Percentiles rank a stretch among this genome's conserved stretches.
Conservation (phyloP, 2,329 filamentous ascomycete species). For the Claviceps capensis region DNA sequence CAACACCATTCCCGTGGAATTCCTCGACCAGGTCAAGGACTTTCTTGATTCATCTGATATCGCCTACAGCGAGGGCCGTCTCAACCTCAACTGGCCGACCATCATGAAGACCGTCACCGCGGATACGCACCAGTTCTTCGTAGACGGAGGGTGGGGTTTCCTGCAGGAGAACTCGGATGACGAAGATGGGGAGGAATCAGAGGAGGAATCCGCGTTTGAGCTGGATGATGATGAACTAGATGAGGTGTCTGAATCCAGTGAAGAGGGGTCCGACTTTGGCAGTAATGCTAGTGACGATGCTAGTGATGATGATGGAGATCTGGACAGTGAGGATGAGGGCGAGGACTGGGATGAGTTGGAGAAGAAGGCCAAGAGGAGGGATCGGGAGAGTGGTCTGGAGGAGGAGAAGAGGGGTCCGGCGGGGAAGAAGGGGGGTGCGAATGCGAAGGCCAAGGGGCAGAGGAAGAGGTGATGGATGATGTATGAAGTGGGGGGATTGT, state of each 20-base stretch:
- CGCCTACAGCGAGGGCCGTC: constrained; percentile 80
- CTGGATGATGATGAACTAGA: constrained; percentile 78
- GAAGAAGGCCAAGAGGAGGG: constrained; percentile 77
- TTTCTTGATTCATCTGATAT: constrained; percentile 96
- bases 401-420: constrained; percentile 47
- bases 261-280: constrained; percentile 87
- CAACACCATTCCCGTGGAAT: constrained; percentile 96
- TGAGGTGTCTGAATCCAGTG: constrained; percentile 58
- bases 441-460: constrained; percentile 48
- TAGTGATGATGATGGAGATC: constrained; percentile 50
- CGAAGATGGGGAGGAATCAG: constrained; percentile 65
- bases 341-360: constrained; percentile 94
- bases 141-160: constrained; percentile 91
- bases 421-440: constrained; percentile 42
- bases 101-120: constrained; percentile 98
- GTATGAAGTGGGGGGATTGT: not conserved
- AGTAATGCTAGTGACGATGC: constrained; percentile 73
- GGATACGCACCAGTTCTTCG: constrained; percentile 90
- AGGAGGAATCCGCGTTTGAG: constrained; percentile 88
- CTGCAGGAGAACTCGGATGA: constrained; percentile 77
- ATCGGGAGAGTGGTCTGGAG: constrained; percentile 41
- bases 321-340: constrained; percentile 56
- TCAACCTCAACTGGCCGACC: constrained; percentile 96
- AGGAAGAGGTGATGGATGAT: constrained; percentile 19
- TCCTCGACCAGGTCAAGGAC: constrained; percentile 88